Evolutionary conservation across 2,329 filamentous ascomycete genomes (phyloP), one percentile per base, ranked within the genome.

Genomic region (Periconia sp.): DNA sequence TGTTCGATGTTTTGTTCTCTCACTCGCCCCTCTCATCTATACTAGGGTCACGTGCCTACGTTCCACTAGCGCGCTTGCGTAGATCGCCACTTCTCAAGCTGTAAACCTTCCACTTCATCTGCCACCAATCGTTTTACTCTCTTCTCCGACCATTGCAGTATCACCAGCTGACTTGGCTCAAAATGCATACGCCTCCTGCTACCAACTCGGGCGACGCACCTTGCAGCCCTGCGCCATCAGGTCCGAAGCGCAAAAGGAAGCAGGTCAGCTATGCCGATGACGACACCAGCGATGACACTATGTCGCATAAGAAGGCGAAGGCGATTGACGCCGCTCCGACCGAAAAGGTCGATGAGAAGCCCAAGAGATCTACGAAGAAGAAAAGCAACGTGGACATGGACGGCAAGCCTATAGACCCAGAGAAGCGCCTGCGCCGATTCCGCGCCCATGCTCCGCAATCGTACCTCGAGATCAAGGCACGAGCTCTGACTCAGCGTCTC

Each of bases 401-500:
- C 24, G 30, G 15, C 6, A 32, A 32, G 15, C 7, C 9, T 17
- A 46, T 53, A 15, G 33, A 50, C 19, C 50, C 48, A 36, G 66
- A 71, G 48, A 69, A 65, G 54, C 63, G 68, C 13, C 52, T 64
- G 23, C 52, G 50, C 11, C 57, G 57, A 32, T 64, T 57, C 47
- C 66, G 67, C 19, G 50, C 60, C 5, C 63, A 71, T 22, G 58
- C 79, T 21, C 78, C 80, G 4, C 54, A 65, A 13, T 66, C 68
- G 1, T 82, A 76, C 57, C 50, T 74, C 3, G 68, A 74, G 15
- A 71, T 78, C 44, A 69, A 80, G 10, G 61, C 66, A 3, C 74
- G 80, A 35, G 79, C 79, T 4, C 62, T 65, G 17, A 76, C 71
- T 5, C 79, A 82, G 51, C 71, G 75, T 63, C 80, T 86, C 73